Evolutionary conservation across 192 early-diverging fungal species (phyloP), one percentile per base, ranked within the genome.

Genomic region (Umbelopsis sp.): DNA sequence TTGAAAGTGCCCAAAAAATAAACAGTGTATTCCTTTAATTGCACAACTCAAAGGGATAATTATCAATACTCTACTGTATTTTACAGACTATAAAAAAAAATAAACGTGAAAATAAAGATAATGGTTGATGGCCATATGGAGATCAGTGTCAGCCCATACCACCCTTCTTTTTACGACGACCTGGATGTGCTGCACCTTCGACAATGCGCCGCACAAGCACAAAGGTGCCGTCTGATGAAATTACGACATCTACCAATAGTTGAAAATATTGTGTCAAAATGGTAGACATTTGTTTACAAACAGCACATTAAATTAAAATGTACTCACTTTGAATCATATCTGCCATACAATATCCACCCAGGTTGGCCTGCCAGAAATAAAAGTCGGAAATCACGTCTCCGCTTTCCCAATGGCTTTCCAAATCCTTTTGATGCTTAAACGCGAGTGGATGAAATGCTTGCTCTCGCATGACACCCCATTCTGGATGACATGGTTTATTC

Each of bases 321-420:
- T 11, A 49, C 66, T 68, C 66, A 78, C 77, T 65, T 74, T 74
- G 72, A 29, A 74, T 24, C 77, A 78, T 78, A 47, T 78, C 69
- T 24, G 77, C 77, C 69, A 78, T 74, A 62, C 77, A 78, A 66
- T 78, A 78, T 16, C 77, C 77, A 41, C 77, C 77, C n/a, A 78
- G 41, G 51, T 74, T 78, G 12, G 77, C 77, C 47, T 78, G 77
- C 77, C 77, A 78, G 45, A 78, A 78, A 44, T 78, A 73, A 71
- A 78, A 78, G 41, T 78, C 77, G 14, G 51, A 25, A 56, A 78
- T 72, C 8, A 65, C 47, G 3, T 68, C 24, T 5, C 69, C 69
- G 12, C 69, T 49, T 69, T 76, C 68, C 66, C 69, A 72, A 24
- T 73, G 34, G 31, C 43, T 87, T 83, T 79, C 81, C 68, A 69